Evolutionary conservation across 768 basidiomycete genomes (phyloP), one percentile per base, ranked within the genome.

Genomic region (Amanita molliuscula): DNA sequence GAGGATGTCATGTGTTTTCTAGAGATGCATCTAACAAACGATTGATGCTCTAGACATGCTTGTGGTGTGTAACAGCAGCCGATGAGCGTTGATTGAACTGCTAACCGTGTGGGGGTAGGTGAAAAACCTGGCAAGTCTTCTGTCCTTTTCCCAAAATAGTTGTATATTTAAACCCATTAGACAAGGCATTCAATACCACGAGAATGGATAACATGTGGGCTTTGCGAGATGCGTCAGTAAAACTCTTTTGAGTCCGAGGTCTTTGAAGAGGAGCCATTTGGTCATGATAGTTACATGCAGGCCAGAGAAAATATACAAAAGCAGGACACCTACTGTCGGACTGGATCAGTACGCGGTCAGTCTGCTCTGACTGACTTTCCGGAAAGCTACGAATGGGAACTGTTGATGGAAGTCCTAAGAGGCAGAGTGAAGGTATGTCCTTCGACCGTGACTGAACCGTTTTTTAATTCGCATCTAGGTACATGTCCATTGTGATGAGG

Each of bases 311-410:
- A 90, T 42, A 84, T 81, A 59, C 66, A 76, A 37, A 61, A 70
- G 25, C 88, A 89, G 54, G 86, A 91, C 60, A 73, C 70, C 28
- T 88, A 75, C 60, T 89, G 85, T 58, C 58, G 67, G 1, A 65
- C 69, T 37, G 80, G 73, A 3, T 53, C 72, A 8, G 58, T 66
- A 4, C 70, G 74, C 3, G 60, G 74, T n/a, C 77, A 75, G 76
- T 59, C 65, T 0, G 68, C 66, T 6, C 63, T 81, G 36, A 75
- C 69, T 46, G 75, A 73, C 25, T 85, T 84, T 60, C 86, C 87
- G 0, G 75, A 86, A 41, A 76, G 77, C 41, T 68, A 89, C 13
- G 77, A 87, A 58, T 88, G 84, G 86, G 86, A 89, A 58, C 76
- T 84, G 1, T 66, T 89, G 18, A 82, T 85, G 0, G 86, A 89